phyloP scores from a whole-genome alignment of 2,329 filamentous ascomycete species.

The Diaporthe sp. region DNA sequence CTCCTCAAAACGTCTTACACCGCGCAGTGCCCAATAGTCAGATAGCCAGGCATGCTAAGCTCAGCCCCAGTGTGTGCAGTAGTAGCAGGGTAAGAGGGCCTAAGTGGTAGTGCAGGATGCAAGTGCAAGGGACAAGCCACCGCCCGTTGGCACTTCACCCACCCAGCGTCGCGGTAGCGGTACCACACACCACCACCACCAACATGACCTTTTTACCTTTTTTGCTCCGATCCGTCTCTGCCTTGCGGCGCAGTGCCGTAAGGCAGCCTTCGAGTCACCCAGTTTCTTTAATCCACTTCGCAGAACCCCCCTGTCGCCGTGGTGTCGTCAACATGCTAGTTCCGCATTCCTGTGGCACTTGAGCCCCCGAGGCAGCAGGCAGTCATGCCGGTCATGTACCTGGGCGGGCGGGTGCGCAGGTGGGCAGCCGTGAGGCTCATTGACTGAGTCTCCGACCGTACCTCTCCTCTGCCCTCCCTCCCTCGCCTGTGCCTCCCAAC shows the following conservation, averaged over 20 bases:
- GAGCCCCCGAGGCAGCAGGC: slow-evolving; percentile 35
- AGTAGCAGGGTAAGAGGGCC: slow-evolving; percentile 2
- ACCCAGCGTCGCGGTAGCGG: slow-evolving; percentile 23
- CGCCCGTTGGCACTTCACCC: slow-evolving; percentile 19
- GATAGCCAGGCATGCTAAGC: not conserved
- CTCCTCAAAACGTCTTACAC: not conserved
- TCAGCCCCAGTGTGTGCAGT: not conserved
- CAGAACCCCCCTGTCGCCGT: not conserved
- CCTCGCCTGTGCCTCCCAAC: slow-evolving; percentile 23
- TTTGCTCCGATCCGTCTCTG: slow-evolving; percentile 27
- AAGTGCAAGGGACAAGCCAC: slow-evolving; percentile 28
- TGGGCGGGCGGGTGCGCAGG: not conserved
- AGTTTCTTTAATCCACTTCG: slow-evolving; percentile 28
- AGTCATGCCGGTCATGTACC: slow-evolving; percentile 10
- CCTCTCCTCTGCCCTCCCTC: slow-evolving; percentile 35
- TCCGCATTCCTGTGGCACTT: slow-evolving; percentile 26
- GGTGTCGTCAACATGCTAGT: slow-evolving; percentile 25
- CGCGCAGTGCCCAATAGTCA: not conserved
- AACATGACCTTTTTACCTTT: no score
- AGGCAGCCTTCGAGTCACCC: slow-evolving; percentile 35
- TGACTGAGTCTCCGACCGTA: slow-evolving; percentile 8
- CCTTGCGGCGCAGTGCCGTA: slow-evolving; percentile 29
- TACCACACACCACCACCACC: slow-evolving; percentile 18
- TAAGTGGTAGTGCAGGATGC: slow-evolving; percentile 20
- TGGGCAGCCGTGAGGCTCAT: slow-evolving; percentile 27